These are phyloP conservation scores for Novymonas esmeraldas DNA, from an alignment of 208 protist species.

Conservation along the genomic window DNA sequence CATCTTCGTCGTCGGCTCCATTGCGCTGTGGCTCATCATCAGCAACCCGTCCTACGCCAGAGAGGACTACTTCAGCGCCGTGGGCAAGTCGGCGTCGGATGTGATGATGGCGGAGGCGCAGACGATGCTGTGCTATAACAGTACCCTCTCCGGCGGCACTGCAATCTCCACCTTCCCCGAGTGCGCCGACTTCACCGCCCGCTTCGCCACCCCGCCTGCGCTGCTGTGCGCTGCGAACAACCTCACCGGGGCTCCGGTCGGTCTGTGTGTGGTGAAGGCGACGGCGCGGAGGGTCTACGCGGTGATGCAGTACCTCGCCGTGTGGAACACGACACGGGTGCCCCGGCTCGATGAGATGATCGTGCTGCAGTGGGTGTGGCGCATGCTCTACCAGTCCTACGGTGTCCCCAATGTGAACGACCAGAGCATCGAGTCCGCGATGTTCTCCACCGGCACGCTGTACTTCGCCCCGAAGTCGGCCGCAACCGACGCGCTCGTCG, in stretches of 20 bases:
- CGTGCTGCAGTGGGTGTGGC: slow-evolving; percentile 49
- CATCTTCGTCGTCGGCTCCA: slow-evolving; percentile 53
- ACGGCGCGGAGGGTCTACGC: slow-evolving; percentile 4
- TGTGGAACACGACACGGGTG: slow-evolving; percentile 28
- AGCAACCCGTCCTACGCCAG: slow-evolving; percentile 20
- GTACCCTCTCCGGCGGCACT: slow-evolving; percentile 19
- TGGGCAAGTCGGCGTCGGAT: slow-evolving; percentile 1
- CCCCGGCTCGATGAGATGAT: slow-evolving; percentile 57
- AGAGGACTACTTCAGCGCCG: slow-evolving; percentile 33
- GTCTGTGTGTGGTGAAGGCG: slow-evolving; percentile 24
- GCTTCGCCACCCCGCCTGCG: neutral
- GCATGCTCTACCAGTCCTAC: slow-evolving; percentile 33
- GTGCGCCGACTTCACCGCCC: neutral
- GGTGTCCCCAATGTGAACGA: slow-evolving; percentile 21
- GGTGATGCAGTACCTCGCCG: slow-evolving; percentile 21
- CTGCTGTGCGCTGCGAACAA: slow-evolving; percentile 25
- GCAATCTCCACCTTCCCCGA: slow-evolving; percentile 13
- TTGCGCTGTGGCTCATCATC: slow-evolving; percentile 60
- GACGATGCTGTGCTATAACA: slow-evolving; percentile 44
- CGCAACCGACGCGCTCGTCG: slow-evolving; percentile 33
- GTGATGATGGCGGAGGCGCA: slow-evolving; percentile 9
- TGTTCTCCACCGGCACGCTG: slow-evolving; percentile 49
- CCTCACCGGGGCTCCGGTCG: slow-evolving; percentile 28
- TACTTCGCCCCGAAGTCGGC: slow-evolving; percentile 49
- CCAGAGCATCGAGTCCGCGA: slow-evolving; percentile 27